Evolutionary conservation across 768 basidiomycete genomes (phyloP).

Genomic region (Guyanaporus albipodus): DNA sequence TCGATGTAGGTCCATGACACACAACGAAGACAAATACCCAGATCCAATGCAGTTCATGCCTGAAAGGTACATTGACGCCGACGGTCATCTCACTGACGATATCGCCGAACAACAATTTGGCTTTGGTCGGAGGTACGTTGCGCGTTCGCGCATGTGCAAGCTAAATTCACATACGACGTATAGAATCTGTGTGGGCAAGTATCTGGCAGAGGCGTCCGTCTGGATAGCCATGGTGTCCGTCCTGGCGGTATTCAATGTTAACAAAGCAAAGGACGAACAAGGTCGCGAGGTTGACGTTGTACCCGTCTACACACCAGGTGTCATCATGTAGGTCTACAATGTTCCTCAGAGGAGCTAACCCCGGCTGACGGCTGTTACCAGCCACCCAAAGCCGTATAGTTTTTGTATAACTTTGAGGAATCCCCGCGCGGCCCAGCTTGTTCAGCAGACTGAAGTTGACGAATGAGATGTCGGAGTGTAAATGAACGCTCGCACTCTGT

Average conservation of each 20-base stretch:
- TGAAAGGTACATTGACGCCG: slow-evolving; percentile 14
- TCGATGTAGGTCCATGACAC: slow-evolving; percentile 31
- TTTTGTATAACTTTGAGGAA: slow-evolving; percentile 21
- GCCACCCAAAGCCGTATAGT: slow-evolving; percentile 17
- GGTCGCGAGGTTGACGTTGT: slow-evolving; percentile 29
- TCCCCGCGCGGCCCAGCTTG: slow-evolving; percentile 3
- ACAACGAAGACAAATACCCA: slow-evolving; percentile 20
- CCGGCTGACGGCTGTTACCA: neutral
- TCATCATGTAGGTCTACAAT: slow-evolving; percentile 21
- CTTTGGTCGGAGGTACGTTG: slow-evolving; percentile 22
- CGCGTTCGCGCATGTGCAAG: no score
- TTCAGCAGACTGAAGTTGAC: slow-evolving; percentile 13
- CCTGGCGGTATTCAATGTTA: slow-evolving; percentile 25
- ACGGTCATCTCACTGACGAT: slow-evolving; percentile 19
- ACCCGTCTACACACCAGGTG: slow-evolving; percentile 24
- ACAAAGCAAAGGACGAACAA: slow-evolving; percentile 29
- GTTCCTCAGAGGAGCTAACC: no score
- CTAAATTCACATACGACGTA: neutral
- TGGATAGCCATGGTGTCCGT: slow-evolving; percentile 27
- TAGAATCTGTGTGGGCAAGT: slow-evolving; percentile 26
- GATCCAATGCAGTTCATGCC: slow-evolving; percentile 22
- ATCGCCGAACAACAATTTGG: slow-evolving; percentile 19
- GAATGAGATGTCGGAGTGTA: no score
- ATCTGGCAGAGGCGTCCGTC: slow-evolving; percentile 25
- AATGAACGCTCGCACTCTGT: no score